phyloP scores from a whole-genome alignment of 116 monocot species.

The Dioscorea cayenensis region DNA sequence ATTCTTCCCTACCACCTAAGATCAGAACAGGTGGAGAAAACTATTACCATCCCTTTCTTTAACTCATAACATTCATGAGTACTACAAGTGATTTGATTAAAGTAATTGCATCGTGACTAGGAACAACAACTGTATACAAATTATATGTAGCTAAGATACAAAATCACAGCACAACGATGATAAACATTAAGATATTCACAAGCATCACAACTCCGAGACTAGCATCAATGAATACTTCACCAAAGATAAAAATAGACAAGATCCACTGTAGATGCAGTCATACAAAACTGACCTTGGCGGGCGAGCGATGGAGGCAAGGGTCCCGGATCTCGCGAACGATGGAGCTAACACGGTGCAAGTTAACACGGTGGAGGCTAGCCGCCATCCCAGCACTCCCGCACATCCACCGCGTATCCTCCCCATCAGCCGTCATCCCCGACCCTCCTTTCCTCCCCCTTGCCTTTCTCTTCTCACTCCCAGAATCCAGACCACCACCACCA shows the following conservation, averaged over 20 bases:
- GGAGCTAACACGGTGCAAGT: conserved; percentile 68
- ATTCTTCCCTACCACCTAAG: no score
- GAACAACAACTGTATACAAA: no score
- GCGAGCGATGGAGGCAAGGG: conserved; percentile 72
- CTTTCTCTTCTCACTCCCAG: conserved; percentile 1
- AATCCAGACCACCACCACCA: neutral
- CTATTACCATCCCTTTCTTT: no score
- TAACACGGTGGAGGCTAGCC: conserved; percentile 56
- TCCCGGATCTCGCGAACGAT: conserved; percentile 74
- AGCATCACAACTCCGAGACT: neutral
- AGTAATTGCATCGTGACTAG: no score
- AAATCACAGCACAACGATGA: no score
- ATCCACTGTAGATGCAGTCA: neutral
- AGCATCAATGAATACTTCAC: neutral
- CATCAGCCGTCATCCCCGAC: conserved; percentile 44
- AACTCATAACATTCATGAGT: no score
- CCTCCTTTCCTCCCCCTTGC: conserved; percentile 1
- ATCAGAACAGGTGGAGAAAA: no score
- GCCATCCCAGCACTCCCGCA: conserved; percentile 53
- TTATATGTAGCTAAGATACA: no score
- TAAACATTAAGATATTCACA: no score
- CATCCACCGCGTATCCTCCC: conserved; percentile 67
- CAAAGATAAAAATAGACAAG: neutral
- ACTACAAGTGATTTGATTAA: no score
- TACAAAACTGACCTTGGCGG: conserved; percentile 37